Conservation (phyloP, 306 rosid species). For the Cicer cuneatum region DNA sequence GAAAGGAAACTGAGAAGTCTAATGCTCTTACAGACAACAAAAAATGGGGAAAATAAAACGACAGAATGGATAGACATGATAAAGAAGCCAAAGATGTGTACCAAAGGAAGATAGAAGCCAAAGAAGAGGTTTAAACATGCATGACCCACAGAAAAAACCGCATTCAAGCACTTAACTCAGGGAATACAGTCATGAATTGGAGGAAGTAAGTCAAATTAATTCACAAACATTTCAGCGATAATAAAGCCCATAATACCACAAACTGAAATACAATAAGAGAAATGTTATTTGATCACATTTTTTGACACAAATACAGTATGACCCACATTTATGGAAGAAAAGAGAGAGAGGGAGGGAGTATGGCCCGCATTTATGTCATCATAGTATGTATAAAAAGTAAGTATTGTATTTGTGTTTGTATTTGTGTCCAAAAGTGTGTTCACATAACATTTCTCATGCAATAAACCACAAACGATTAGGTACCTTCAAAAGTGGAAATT, state of each 20-base stretch:
- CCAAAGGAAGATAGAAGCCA: conserved; percentile 8
- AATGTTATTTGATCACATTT: too few relatives aligned
- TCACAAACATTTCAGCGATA: conserved; percentile 8
- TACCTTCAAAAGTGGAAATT: conserved; percentile 87
- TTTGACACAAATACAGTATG: too few relatives aligned
- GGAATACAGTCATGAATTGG: conserved; percentile 22
- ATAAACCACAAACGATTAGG: neutral
- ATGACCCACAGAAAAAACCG: conserved; percentile 23
- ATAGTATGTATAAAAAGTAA: too few relatives aligned
- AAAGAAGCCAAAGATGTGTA: neutral
- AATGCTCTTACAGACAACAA: conserved; percentile 22
- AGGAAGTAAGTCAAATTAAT: conserved; percentile 32
- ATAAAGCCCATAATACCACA: conserved; percentile 19
- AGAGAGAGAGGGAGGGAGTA: too few relatives aligned
- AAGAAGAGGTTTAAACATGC: conserved; percentile 3
- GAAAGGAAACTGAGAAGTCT: conserved; percentile 1
- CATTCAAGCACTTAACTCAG: conserved; percentile 24
- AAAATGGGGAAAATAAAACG: conserved; percentile 3
- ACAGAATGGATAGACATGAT: conserved; percentile 20
- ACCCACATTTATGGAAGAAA: too few relatives aligned
- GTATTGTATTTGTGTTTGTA: too few relatives aligned
- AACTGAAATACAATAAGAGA: conserved; percentile 3
- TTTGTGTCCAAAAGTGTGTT: too few relatives aligned
- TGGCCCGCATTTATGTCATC: too few relatives aligned
- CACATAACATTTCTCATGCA: too few relatives aligned